Percentiles rank a stretch among this genome's conserved stretches.
phyloP scores from a whole-genome alignment of 805 yeast genomes.

The Ogataea dorogensis region DNA sequence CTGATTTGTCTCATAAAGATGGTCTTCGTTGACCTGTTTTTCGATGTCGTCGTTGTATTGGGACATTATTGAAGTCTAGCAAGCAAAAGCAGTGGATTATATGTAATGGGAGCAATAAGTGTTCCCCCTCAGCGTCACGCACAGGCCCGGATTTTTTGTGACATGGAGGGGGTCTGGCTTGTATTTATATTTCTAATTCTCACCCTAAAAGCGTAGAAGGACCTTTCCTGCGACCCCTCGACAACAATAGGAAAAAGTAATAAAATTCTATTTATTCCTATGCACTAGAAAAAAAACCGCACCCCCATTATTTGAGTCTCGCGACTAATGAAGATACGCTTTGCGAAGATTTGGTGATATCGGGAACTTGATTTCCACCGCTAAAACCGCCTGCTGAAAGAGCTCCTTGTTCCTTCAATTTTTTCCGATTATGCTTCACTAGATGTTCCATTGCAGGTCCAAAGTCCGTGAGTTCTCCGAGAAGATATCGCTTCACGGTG shows the following conservation, averaged over 20 bases:
- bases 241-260: too few species aligned
- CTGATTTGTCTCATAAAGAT: constrained; percentile 9
- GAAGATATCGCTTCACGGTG: constrained; percentile 54
- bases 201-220: not conserved
- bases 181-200: not conserved
- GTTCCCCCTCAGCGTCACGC: constrained; percentile 4
- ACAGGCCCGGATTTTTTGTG: not conserved
- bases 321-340: not conserved
- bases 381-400: constrained; percentile 1
- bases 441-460: constrained; percentile 51
- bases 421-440: constrained; percentile 44
- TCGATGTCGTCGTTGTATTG: constrained; percentile 19
- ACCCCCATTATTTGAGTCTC: constrained; percentile 1
- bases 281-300: not conserved
- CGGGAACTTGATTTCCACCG: constrained; percentile 1
- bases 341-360: constrained; percentile 4
- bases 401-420: constrained; percentile 14
- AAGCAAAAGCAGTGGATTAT: not conserved
- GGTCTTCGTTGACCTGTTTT: constrained; percentile 22
- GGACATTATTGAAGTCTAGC: constrained; percentile 6
- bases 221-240: not conserved
- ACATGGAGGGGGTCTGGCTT: not conserved
- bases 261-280: too few species aligned
- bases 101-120: not conserved
- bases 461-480: constrained; percentile 63